phyloP scores from a whole-genome alignment of 352 stramenopile genomes.

The Aphanomyces euteiches region DNA sequence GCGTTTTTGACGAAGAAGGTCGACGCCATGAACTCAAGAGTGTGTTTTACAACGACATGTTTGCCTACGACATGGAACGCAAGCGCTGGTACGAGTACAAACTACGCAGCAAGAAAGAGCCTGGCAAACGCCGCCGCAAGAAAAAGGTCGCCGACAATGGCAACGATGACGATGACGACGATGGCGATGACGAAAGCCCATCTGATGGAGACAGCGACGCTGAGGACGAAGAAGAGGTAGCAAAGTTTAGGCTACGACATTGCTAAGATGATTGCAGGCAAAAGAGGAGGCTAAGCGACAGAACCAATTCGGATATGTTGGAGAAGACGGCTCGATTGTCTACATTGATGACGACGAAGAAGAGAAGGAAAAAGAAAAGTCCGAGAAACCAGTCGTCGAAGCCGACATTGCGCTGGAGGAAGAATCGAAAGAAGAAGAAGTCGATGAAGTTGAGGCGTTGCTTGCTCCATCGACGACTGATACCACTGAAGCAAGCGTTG shows the following conservation, averaged over 20 bases:
- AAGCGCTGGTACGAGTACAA: constrained; percentile 93
- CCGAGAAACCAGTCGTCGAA: constrained; percentile 26
- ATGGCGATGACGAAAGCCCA: constrained; percentile 38
- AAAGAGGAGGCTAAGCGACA: constrained; percentile 38
- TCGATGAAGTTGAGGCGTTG: constrained; percentile 31
- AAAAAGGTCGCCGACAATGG: constrained; percentile 56
- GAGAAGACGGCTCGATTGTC: constrained; percentile 93
- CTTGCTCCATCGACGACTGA: constrained; percentile 22
- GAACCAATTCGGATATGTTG: constrained; percentile 95
- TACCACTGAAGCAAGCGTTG: constrained; percentile 33
- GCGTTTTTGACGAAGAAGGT: constrained; percentile 91
- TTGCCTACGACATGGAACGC: constrained; percentile 95
- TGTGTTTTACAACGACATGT: constrained; percentile 97
- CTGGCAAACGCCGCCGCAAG: constrained; percentile 52
- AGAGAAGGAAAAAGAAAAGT: constrained; percentile 59
- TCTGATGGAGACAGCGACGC: constrained; percentile 41
- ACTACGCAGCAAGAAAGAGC: constrained; percentile 78
- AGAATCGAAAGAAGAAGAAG: constrained; percentile 37
- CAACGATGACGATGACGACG: constrained; percentile 35
- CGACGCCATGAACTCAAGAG: constrained; percentile 75
- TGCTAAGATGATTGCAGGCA: constrained; percentile 6
- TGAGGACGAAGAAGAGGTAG: neutral
- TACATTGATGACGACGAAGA: constrained; percentile 91
- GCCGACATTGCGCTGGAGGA: constrained; percentile 36
- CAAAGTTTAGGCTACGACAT: neutral